phyloP scores from a whole-genome alignment of 352 stramenopile species.

The Pythium dissotocum region DNA sequence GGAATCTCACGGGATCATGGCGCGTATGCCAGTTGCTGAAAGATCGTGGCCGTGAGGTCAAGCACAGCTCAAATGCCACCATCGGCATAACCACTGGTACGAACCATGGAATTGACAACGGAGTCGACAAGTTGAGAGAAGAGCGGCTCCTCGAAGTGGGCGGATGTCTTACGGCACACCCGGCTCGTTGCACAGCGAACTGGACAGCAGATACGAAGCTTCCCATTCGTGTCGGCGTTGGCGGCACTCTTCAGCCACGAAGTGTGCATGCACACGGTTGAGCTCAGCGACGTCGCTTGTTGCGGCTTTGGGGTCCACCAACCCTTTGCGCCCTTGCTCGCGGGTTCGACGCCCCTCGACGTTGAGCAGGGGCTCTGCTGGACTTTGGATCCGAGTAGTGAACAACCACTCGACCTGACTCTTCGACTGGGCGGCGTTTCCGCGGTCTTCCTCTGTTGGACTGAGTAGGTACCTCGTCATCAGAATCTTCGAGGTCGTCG shows the following conservation, averaged over 20 bases:
- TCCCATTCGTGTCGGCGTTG: neutral
- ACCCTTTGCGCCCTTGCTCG: neutral
- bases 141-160: too few relatives aligned
- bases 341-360: neutral
- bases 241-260: too few relatives aligned
- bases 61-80: too few relatives aligned
- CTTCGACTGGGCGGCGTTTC: conserved; percentile 6
- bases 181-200: too few relatives aligned
- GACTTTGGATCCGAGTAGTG: conserved; percentile 17
- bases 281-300: conserved; percentile 13
- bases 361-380: neutral
- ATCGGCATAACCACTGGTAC: too few relatives aligned
- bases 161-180: too few relatives aligned
- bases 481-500: conserved; percentile 5
- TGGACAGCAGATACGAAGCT: neutral
- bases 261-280: neutral
- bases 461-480: neutral
- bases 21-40: too few relatives aligned
- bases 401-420: conserved; percentile 18
- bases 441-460: neutral
- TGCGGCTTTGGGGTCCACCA: neutral
- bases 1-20: neutral
- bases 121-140: neutral
- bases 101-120: too few relatives aligned
- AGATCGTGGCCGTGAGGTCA: too few relatives aligned